These are phyloP conservation scores for Coemansia sp. DNA, from an alignment of 192 early-diverging fungal species.

Conservation along the genomic window DNA sequence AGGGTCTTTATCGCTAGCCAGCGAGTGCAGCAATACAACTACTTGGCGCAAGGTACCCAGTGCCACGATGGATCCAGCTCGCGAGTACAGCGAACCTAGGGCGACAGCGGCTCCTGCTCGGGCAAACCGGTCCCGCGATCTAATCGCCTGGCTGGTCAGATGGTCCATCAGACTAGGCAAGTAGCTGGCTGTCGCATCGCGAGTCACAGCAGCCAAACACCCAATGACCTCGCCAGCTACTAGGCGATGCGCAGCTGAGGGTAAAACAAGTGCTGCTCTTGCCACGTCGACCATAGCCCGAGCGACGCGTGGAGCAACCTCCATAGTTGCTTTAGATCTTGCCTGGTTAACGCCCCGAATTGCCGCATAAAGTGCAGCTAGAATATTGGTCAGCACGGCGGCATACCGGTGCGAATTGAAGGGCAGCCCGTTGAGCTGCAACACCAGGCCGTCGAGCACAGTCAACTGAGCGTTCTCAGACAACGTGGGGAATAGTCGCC, in stretches of 20 bases:
- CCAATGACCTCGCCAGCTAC: constrained; percentile 84
- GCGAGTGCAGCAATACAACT: constrained; percentile 85
- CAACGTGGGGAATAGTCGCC: constrained; percentile 70
- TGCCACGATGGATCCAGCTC: constrained; percentile 89
- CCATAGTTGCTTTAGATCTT: neutral
- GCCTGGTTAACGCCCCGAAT: constrained; percentile 25
- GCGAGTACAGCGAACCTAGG: constrained; percentile 83
- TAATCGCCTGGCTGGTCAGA: constrained; percentile 70
- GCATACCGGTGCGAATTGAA: constrained; percentile 71
- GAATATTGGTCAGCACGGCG: constrained; percentile 78
- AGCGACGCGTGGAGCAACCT: constrained; percentile 25
- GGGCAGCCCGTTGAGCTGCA: constrained; percentile 63
- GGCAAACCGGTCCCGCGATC: constrained; percentile 89
- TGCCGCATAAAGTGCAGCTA: constrained; percentile 70
- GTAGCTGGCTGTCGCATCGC: constrained; percentile 31
- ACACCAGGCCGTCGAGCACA: constrained; percentile 72
- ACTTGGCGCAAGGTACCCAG: constrained; percentile 80
- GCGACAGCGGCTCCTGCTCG: constrained; percentile 92
- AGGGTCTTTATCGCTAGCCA: constrained; percentile 90
- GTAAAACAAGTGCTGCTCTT: constrained; percentile 62
- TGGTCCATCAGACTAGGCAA: constrained; percentile 44
- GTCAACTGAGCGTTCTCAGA: constrained; percentile 73
- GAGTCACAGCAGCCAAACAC: constrained; percentile 63
- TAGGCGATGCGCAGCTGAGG: constrained; percentile 70
- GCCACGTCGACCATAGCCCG: constrained; percentile 34